These are phyloP conservation scores for Raffaelea arxii DNA, from an alignment of 2,329 filamentous ascomycete genomes.

Conservation along the genomic window DNA sequence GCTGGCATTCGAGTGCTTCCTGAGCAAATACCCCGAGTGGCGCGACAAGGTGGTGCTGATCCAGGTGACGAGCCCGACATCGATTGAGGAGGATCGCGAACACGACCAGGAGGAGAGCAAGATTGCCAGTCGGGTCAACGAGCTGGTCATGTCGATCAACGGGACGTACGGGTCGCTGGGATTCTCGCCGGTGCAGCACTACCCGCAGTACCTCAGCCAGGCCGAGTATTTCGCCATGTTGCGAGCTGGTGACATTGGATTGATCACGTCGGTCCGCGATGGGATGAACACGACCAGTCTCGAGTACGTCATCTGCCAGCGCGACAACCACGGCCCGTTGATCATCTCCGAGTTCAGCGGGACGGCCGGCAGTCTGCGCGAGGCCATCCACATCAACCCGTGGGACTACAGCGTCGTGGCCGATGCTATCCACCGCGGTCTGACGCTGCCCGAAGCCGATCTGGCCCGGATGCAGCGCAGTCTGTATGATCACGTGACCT, in stretches of 20 bases:
- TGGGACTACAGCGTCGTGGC: constrained; percentile 86
- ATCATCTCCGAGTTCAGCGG: constrained; percentile 97
- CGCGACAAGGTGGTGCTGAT: constrained; percentile 85
- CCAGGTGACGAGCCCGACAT: constrained; percentile 85
- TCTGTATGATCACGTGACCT: constrained; percentile 76
- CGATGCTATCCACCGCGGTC: constrained; percentile 68
- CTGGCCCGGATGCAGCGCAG: constrained; percentile 60
- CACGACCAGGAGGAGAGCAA: constrained; percentile 71
- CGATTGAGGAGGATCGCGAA: constrained; percentile 60
- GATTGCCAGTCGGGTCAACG: constrained; percentile 79
- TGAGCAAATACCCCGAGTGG: constrained; percentile 87
- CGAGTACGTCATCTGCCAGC: constrained; percentile 90
- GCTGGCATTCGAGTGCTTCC: constrained; percentile 85
- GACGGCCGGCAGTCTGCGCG: constrained; percentile 74
- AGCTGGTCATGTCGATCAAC: constrained; percentile 85
- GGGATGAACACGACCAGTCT: constrained; percentile 97
- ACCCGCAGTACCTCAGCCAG: constrained; percentile 81
- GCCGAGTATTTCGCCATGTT: constrained; percentile 95
- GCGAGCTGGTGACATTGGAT: constrained; percentile 76
- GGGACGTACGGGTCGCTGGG: constrained; percentile 79
- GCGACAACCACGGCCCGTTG: constrained; percentile 73
- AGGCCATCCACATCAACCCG: constrained; percentile 92
- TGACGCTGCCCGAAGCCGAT: constrained; percentile 62
- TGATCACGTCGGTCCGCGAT: constrained; percentile 92
- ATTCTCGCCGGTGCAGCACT: constrained; percentile 88